Evolutionary conservation across 148 eudicot species (phyloP), one percentile per base, ranked within the genome.

Genomic region (Vaccinium myrtillus): DNA sequence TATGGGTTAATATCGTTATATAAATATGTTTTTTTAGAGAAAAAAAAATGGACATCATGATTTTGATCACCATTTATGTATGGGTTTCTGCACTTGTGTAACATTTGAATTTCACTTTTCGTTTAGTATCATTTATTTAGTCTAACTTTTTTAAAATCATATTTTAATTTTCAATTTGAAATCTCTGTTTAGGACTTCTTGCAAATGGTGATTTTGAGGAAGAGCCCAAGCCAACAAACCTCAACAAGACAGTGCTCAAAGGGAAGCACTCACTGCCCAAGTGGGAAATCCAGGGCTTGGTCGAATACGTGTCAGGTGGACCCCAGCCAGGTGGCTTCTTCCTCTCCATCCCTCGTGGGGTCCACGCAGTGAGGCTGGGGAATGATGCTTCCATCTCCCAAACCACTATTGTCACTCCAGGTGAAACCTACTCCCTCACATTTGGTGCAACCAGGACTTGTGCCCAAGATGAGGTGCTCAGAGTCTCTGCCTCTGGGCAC

Each of bases 261-360:
- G 96, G 94, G 12, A 92, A 87, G 77, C 30, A 90, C 80, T 88
- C 98, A 18, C 80, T 96, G 18, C 98, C 98, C 79, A 91, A 89
- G 6, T 96, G 97, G 98, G 91, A 91, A 71, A 92, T 91, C 85
- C 84, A 79, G 8, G 95, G 98, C 49, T 43, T 92, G 15, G 98
- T 94, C 0, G 98, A 96, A 86, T 96, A 93, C 86, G 90, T 96
- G 63, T 87, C 89, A 2, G 90, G 94, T 16, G 98, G 98, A 39
- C 98, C 96, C 8, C 98, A 94, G 75, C 94, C 98, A 10, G 95
- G 94, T 8, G 98, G 98, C 1, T 90, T 93, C 90, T 96, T 81
- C 93, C 89, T 88, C 4, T 71, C 84, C 30, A 87, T 91, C 73
- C 91, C 93, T 1, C 90, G 88, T 67, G 93, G 93, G 16, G 71